Percentiles rank a stretch among this genome's conserved stretches.
These are phyloP conservation scores for Chaetomium sp. DNA, from an alignment of 2,329 filamentous ascomycete species.

Conservation along the genomic window DNA sequence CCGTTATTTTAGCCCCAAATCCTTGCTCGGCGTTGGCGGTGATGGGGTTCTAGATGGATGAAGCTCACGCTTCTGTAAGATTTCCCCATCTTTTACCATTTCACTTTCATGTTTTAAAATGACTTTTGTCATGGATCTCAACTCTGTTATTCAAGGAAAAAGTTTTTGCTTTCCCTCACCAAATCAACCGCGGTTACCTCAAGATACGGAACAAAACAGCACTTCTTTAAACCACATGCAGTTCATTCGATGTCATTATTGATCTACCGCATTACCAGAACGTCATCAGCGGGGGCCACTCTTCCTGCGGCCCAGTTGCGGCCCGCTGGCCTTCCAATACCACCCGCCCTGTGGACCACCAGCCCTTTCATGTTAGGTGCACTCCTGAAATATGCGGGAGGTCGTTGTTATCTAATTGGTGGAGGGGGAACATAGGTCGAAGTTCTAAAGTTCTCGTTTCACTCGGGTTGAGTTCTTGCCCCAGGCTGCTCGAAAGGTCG, in stretches of 20 bases:
- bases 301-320: constrained; percentile 2
- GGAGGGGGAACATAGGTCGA: background rate
- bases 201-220: too few relatives aligned
- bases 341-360: background rate
- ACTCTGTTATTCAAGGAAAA: background rate
- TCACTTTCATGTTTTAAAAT: background rate
- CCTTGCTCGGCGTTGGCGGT: constrained; percentile 17
- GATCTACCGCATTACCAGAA: background rate
- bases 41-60: constrained; percentile 11
- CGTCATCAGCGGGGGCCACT: background rate
- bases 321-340: background rate
- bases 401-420: background rate
- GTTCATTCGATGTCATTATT: background rate
- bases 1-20: constrained; percentile 25
- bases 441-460: too few relatives aligned
- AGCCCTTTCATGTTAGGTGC: background rate
- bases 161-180: background rate
- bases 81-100: background rate
- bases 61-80: constrained; percentile 15
- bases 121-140: background rate
- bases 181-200: background rate
- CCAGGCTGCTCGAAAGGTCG: too few relatives aligned
- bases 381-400: background rate
- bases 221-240: background rate
- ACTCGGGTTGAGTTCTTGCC: too few relatives aligned